Evolutionary conservation across 1,139 yeast genomes (phyloP).

Genomic region (Geotrichum australiense): DNA sequence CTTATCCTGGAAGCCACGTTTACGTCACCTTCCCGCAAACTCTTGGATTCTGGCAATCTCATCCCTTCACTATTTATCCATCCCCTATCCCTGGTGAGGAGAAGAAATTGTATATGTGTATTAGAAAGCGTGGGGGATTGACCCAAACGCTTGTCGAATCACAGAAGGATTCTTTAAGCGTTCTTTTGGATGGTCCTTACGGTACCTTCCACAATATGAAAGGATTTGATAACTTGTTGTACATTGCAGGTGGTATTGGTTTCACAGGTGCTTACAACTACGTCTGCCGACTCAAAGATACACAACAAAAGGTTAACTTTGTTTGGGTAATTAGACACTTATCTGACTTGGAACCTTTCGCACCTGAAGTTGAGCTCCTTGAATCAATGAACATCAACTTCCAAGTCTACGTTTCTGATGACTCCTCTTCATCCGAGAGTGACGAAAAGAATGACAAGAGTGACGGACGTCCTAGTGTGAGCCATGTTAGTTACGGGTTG

Average conservation of each 20-base stretch:
- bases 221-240: constrained; percentile 44
- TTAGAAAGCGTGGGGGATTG: constrained; percentile 32
- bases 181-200: constrained; percentile 53
- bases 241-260: constrained; percentile 64
- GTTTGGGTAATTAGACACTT: constrained; percentile 44
- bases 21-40: constrained; percentile 52
- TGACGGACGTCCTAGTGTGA: too few species aligned
- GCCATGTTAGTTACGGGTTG: neutral
- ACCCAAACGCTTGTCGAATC: constrained; percentile 22
- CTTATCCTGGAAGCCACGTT: constrained; percentile 52
- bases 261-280: constrained; percentile 46
- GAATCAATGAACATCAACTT: constrained; percentile 30
- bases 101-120: constrained; percentile 29
- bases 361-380: constrained; percentile 41
- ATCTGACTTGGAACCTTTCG: constrained; percentile 44
- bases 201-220: constrained; percentile 44
- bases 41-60: constrained; percentile 47
- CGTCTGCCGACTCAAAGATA: too few species aligned
- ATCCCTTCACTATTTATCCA: constrained; percentile 54
- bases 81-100: constrained; percentile 23
- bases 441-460: neutral
- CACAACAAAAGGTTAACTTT: constrained; percentile 37
- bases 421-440: neutral
- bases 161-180: constrained; percentile 25
- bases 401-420: constrained; percentile 31